Evolutionary conservation across 331 rosid genomes (phyloP).

Genomic region (Rhamnella rubrinervis): DNA sequence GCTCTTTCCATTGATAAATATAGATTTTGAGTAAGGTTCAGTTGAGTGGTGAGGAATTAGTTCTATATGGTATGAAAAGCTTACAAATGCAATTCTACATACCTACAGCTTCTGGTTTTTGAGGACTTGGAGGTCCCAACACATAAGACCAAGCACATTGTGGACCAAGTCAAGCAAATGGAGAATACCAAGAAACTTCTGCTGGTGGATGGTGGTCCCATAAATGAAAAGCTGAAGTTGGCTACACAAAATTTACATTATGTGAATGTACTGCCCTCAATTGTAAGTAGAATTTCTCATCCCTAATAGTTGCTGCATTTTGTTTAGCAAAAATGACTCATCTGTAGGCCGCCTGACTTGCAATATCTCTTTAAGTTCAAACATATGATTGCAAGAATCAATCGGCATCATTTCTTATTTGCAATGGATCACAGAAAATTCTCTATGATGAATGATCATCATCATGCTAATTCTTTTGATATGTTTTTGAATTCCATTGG

Average conservation of each 20-base stretch:
- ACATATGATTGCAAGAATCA: background rate
- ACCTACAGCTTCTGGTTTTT: constrained; percentile 71
- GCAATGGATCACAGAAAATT: background rate
- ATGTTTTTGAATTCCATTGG: background rate
- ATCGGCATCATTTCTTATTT: background rate
- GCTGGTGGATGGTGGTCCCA: constrained; percentile 71
- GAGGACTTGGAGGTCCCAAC: constrained; percentile 88
- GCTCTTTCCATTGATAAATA: background rate
- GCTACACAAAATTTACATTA: constrained; percentile 94
- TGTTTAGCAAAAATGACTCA: constrained; percentile 13
- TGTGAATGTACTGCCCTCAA: constrained; percentile 78
- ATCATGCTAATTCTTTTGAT: too few species aligned
- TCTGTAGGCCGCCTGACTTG: constrained; percentile 2
- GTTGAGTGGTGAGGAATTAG: background rate
- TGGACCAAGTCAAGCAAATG: constrained; percentile 59
- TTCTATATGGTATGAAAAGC: constrained; percentile 12
- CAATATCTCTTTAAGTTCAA: constrained; percentile 2
- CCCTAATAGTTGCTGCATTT: constrained; percentile 16
- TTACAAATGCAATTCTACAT: constrained; percentile 19
- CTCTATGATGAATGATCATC: too few species aligned
- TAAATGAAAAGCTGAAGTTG: constrained; percentile 73
- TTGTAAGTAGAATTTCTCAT: constrained; percentile 54
- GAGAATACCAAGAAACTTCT: constrained; percentile 67
- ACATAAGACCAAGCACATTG: constrained; percentile 80
- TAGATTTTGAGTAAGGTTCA: background rate